Percentiles rank a stretch among this genome's conserved stretches.
Evolutionary conservation across 352 stramenopile genomes (phyloP).

Genomic region (Phytopythium vexans): DNA sequence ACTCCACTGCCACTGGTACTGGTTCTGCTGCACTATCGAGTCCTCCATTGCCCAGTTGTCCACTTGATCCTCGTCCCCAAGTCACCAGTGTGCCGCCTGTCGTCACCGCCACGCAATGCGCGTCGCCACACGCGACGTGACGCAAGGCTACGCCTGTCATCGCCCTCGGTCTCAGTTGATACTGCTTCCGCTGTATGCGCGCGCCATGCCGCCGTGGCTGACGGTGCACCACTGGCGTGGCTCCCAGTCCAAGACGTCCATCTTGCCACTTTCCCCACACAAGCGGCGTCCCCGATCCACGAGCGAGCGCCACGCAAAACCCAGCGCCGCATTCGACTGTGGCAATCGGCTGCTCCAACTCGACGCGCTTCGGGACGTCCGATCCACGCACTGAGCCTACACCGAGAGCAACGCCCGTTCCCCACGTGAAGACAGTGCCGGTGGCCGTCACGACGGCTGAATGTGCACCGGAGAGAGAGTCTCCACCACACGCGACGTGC

Average conservation of each 20-base stretch:
- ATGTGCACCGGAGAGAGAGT: constrained; percentile 52
- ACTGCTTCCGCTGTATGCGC: constrained; percentile 56
- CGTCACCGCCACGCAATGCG: constrained; percentile 73
- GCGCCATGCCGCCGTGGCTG: constrained; percentile 30
- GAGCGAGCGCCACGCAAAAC: constrained; percentile 69
- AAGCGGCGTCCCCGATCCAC: constrained; percentile 51
- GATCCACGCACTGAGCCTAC: constrained; percentile 34
- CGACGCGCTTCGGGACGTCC: constrained; percentile 28
- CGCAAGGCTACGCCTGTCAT: constrained; percentile 12
- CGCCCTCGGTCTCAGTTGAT: constrained; percentile 39
- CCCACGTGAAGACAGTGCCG: constrained; percentile 77
- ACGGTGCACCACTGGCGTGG: constrained; percentile 46
- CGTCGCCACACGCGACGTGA: constrained; percentile 68
- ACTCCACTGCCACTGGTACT: constrained; percentile 6
- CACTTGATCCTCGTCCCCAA: constrained; percentile 77
- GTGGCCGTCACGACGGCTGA: constrained; percentile 61
- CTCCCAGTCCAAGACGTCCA: constrained; percentile 65
- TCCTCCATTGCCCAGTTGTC: constrained; percentile 72
- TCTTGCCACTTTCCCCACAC: constrained; percentile 81
- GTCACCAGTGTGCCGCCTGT: constrained; percentile 50
- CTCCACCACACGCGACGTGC: constrained; percentile 48
- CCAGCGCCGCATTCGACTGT: constrained; percentile 67
- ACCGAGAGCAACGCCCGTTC: constrained; percentile 48
- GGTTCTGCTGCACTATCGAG: constrained; percentile 28
- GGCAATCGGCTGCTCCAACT: constrained; percentile 12